These are phyloP conservation scores for Candida xyloterini DNA, from an alignment of 805 yeast genomes.

Conservation along the genomic window DNA sequence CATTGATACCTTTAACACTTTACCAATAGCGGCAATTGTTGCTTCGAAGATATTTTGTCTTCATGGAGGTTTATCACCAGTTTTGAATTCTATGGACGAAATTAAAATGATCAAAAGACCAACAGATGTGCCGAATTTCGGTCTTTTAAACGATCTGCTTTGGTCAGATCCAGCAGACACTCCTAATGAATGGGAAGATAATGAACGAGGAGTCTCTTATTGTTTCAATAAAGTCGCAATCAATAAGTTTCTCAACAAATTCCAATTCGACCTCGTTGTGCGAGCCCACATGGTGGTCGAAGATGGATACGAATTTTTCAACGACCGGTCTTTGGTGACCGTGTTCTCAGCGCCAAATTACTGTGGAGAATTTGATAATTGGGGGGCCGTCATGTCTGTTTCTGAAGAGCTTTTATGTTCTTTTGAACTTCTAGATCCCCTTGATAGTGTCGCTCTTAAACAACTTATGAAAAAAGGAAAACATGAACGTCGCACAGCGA, in stretches of 20 bases:
- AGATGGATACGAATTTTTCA: conserved; percentile 76
- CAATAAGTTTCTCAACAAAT: conserved; percentile 68
- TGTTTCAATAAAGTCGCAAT: conserved; percentile 79
- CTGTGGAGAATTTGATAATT: conserved; percentile 83
- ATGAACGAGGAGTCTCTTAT: conserved; percentile 80
- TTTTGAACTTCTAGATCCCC: conserved; percentile 89
- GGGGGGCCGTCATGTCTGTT: conserved; percentile 99
- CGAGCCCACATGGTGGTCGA: conserved; percentile 89
- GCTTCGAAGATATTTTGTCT: conserved; percentile 93
- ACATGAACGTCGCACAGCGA: conserved; percentile 70
- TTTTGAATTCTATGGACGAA: conserved; percentile 68
- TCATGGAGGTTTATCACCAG: conserved; percentile 82
- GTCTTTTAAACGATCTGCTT: conserved; percentile 68
- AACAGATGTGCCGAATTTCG: conserved; percentile 84
- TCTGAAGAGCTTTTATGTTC: conserved; percentile 89
- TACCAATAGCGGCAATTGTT: conserved; percentile 94
- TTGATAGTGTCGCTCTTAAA: conserved; percentile 88
- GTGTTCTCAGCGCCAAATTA: conserved; percentile 76
- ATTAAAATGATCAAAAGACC: conserved; percentile 74
- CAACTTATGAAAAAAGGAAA: conserved; percentile 94
- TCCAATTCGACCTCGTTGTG: conserved; percentile 77
- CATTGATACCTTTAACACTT: conserved; percentile 90
- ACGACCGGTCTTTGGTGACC: conserved; percentile 67
- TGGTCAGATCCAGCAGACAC: conserved; percentile 90
- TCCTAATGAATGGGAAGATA: conserved; percentile 82